Percentiles rank a stretch among this genome's conserved stretches.
Evolutionary conservation across 176 grass and related monocot species (phyloP).

Genomic region (Areca catechu): DNA sequence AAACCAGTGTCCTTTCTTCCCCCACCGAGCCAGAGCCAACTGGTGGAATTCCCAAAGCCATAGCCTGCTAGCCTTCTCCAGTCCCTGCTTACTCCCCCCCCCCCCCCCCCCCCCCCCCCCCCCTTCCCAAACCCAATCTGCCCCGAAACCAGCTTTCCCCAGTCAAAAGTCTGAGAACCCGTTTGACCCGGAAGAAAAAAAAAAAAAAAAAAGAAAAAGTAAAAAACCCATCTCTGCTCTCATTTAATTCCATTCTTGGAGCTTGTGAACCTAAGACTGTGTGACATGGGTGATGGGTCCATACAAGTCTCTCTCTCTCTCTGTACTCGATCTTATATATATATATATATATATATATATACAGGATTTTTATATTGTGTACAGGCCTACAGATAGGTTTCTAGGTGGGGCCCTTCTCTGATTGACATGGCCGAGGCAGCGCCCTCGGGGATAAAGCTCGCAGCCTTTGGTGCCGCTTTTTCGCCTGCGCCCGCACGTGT

Average conservation of each 20-base stretch:
- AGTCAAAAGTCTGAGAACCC: constrained; percentile 40
- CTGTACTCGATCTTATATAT: neutral
- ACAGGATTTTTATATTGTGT: too few species aligned
- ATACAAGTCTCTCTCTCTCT: neutral
- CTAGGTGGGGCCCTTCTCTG: too few species aligned
- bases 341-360: too few species aligned
- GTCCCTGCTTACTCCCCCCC: constrained; percentile 26
- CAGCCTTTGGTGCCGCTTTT: too few species aligned
- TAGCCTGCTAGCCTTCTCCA: constrained; percentile 25
- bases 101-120: neutral
- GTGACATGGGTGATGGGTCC: neutral
- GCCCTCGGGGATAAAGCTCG: too few species aligned
- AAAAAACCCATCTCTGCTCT: neutral
- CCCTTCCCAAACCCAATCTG: constrained; percentile 7
- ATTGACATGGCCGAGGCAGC: too few species aligned
- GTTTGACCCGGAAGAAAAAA: neutral
- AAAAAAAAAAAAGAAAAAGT: too few species aligned
- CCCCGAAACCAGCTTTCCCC: constrained; percentile 18
- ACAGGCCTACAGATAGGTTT: too few species aligned
- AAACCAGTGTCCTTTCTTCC: too few species aligned
- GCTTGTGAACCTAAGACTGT: constrained; percentile 14
- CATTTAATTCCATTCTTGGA: constrained; percentile 21
- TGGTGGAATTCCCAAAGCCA: neutral
- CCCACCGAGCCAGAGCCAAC: neutral
- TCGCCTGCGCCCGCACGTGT: too few species aligned